phyloP scores from a whole-genome alignment of 257 asterid genomes.

The Paulownia fortunei region DNA sequence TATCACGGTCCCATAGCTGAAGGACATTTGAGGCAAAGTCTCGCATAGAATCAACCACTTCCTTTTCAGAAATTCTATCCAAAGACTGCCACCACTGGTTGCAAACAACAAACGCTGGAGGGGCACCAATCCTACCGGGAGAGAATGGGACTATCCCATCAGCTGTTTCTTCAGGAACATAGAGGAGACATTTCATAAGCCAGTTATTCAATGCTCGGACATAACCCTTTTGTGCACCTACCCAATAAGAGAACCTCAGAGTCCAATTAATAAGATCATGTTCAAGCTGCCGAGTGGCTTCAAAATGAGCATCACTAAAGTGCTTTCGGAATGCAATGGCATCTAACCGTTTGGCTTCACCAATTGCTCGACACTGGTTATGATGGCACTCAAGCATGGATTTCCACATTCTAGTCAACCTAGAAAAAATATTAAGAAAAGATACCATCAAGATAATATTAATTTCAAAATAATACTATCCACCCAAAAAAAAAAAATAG shows the following conservation, averaged over 20 bases:
- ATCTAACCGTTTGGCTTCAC: conserved; percentile 77
- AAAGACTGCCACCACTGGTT: conserved; percentile 88
- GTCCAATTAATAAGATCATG: conserved; percentile 86
- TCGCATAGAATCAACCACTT: conserved; percentile 80
- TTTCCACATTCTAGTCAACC: conserved; percentile 93
- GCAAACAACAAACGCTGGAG: conserved; percentile 79
- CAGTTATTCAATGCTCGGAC: conserved; percentile 76
- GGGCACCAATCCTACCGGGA: conserved; percentile 95
- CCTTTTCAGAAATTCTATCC: conserved; percentile 80
- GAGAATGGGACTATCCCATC: conserved; percentile 92
- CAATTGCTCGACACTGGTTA: conserved; percentile 82
- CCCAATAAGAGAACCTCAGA: conserved; percentile 79
- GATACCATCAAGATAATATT: conserved; percentile 1
- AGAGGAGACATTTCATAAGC: conserved; percentile 92
- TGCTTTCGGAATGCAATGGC: conserved; percentile 73
- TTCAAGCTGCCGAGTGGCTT: conserved; percentile 85
- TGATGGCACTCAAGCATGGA: conserved; percentile 92
- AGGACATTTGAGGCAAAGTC: conserved; percentile 71
- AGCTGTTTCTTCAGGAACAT: conserved; percentile 91
- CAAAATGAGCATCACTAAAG: conserved; percentile 74
- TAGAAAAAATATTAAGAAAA: conserved; percentile 29
- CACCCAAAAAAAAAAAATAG: not conserved
- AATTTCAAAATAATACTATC: not conserved
- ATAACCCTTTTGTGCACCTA: conserved; percentile 75
- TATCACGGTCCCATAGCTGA: conserved; percentile 82